Conservation (phyloP, 2,329 filamentous ascomycete genomes). For the Pestalotiopsis sp. region DNA sequence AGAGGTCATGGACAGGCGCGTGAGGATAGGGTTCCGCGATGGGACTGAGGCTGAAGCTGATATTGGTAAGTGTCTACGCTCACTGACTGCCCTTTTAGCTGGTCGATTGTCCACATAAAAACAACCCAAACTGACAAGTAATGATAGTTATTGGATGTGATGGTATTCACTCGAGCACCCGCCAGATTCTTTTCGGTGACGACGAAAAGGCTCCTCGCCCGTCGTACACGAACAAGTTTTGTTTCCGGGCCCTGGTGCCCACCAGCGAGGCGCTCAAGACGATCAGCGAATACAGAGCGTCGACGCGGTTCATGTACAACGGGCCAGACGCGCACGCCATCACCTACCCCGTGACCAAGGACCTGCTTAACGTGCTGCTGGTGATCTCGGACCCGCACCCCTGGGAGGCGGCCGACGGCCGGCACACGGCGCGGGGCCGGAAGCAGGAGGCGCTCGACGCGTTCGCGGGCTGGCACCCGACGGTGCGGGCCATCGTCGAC, state of each 20-base stretch:
- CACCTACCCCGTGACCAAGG: slow-evolving; percentile 63
- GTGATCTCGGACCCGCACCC: slow-evolving; percentile 39
- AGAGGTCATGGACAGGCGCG: not conserved
- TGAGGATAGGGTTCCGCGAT: slow-evolving; percentile 34
- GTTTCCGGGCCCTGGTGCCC: slow-evolving; percentile 64
- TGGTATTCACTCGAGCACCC: slow-evolving; percentile 61
- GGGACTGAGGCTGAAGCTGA: slow-evolving; percentile 33
- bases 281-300: slow-evolving; percentile 51
- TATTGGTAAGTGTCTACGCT: slow-evolving; percentile 27
- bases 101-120: not conserved
- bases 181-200: slow-evolving; percentile 54
- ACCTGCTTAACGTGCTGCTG: slow-evolving; percentile 60
- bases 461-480: slow-evolving; percentile 44
- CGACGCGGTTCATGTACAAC: slow-evolving; percentile 57
- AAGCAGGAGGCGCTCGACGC: slow-evolving; percentile 42
- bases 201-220: slow-evolving; percentile 46
- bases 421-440: slow-evolving; percentile 37
- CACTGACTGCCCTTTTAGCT: not conserved
- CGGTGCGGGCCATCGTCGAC: slow-evolving; percentile 37
- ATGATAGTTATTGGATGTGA: slow-evolving; percentile 60
- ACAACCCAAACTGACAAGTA: not conserved
- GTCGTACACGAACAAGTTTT: slow-evolving; percentile 60
- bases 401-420: slow-evolving; percentile 35
- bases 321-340: slow-evolving; percentile 61
- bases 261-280: slow-evolving; percentile 54